Conservation (phyloP, 805 yeast genomes). For the Teunomyces aglyptinius region DNA sequence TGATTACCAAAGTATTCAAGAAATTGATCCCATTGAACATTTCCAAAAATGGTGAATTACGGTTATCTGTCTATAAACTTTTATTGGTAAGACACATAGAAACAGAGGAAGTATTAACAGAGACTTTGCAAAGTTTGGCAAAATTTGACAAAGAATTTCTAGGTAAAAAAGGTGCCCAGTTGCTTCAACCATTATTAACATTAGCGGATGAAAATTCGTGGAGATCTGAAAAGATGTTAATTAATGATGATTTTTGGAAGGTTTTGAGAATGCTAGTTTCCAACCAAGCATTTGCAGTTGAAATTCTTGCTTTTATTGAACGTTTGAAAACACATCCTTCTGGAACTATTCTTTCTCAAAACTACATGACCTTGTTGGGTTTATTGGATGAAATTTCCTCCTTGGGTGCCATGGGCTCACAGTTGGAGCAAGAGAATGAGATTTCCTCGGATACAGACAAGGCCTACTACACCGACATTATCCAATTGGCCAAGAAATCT, state of each 20-base stretch:
- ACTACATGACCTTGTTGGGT: constrained; percentile 67
- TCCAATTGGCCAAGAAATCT: constrained; percentile 59
- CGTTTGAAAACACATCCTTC: constrained; percentile 33
- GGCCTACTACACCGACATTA: constrained; percentile 23
- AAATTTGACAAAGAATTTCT: constrained; percentile 42
- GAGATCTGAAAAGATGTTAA: constrained; percentile 36
- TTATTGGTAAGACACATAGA: constrained; percentile 38
- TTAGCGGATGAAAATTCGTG: constrained; percentile 45
- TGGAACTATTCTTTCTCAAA: constrained; percentile 41
- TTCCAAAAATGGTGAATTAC: constrained; percentile 32
- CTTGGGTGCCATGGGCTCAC: constrained; percentile 76
- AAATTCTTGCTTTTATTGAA: constrained; percentile 49
- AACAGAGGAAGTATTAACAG: not conserved
- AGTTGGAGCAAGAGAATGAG: constrained; percentile 57
- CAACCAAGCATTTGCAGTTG: constrained; percentile 38
- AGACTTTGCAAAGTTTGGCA: constrained; percentile 8
- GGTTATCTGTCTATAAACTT: constrained; percentile 53
- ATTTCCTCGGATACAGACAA: not conserved
- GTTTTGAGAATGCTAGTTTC: constrained; percentile 49
- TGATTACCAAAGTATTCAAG: constrained; percentile 15
- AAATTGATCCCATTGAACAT: constrained; percentile 15
- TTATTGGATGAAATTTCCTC: constrained; percentile 77
- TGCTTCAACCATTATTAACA: constrained; percentile 49
- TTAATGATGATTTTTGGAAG: constrained; percentile 52
- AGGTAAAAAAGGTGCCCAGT: constrained; percentile 44